Percentiles rank a stretch among this genome's conserved stretches.
phyloP scores from a whole-genome alignment of 1,284 basidiomycete genomes.

The Athelia sp. region DNA sequence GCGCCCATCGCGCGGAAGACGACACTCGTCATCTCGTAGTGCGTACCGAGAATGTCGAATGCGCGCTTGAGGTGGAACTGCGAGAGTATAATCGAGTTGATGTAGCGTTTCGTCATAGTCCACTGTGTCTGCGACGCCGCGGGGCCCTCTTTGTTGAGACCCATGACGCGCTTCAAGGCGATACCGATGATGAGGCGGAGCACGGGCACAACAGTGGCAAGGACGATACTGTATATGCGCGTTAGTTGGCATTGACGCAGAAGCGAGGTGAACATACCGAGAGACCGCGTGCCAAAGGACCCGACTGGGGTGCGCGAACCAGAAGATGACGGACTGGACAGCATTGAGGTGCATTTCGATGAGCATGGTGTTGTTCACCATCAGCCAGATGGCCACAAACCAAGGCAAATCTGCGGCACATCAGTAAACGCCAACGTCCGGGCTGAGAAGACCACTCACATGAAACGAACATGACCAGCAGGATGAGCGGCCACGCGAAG shows the following conservation, averaged over 20 bases:
- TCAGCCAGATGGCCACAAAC: slow-evolving; percentile 31
- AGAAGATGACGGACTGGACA: slow-evolving; percentile 34
- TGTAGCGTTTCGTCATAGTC: slow-evolving; percentile 19
- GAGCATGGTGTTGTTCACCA: slow-evolving; percentile 27
- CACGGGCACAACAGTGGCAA: slow-evolving; percentile 33
- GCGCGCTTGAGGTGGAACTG: slow-evolving; percentile 20
- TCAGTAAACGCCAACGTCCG: background rate
- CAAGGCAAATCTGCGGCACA: slow-evolving; percentile 32
- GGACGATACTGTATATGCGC: slow-evolving; percentile 21
- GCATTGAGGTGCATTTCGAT: slow-evolving; percentile 20
- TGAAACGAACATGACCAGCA: slow-evolving; percentile 25
- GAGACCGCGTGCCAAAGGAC: slow-evolving; percentile 34
- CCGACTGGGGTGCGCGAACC: slow-evolving; percentile 36
- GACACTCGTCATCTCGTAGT: slow-evolving; percentile 32
- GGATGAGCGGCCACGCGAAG: slow-evolving; percentile 33
- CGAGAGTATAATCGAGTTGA: slow-evolving; percentile 21
- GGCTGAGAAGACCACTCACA: slow-evolving; percentile 14
- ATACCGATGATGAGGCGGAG: slow-evolving; percentile 35
- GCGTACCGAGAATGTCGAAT: slow-evolving; percentile 23
- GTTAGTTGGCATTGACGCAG: background rate
- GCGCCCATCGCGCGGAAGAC: slow-evolving; percentile 40
- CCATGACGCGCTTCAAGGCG: slow-evolving; percentile 30
- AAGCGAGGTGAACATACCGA: slow-evolving; percentile 10
- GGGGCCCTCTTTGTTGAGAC: slow-evolving; percentile 19
- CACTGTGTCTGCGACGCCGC: slow-evolving; percentile 15